These are phyloP conservation scores for Globisporangium lucens DNA, from an alignment of 352 stramenopile genomes.

Conservation along the genomic window DNA sequence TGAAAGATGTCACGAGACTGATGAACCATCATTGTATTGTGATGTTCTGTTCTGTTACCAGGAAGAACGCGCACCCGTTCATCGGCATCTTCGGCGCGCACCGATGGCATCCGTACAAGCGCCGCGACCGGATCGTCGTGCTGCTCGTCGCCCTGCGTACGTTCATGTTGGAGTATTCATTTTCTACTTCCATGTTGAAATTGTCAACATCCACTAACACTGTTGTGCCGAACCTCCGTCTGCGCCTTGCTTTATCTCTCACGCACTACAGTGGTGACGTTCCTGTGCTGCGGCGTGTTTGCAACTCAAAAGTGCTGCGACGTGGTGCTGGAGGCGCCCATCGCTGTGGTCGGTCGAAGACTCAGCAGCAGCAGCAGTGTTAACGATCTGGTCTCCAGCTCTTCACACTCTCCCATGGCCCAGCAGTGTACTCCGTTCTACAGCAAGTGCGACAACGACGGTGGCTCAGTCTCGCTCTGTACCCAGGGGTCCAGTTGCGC, in stretches of 20 bases:
- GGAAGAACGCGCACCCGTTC: conserved; percentile 56
- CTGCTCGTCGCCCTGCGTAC: conserved; percentile 42
- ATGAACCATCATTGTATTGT: neutral
- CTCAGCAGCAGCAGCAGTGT: neutral
- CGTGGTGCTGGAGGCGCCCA: conserved; percentile 11
- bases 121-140: conserved; percentile 44
- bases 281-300: conserved; percentile 42
- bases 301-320: conserved; percentile 43
- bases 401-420: neutral
- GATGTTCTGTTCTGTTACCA: conserved; percentile 10
- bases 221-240: neutral
- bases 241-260: neutral
- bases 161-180: conserved; percentile 12
- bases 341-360: conserved; percentile 18
- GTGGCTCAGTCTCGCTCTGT: conserved; percentile 20
- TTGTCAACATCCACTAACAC: conserved; percentile 2
- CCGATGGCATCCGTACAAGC: conserved; percentile 53
- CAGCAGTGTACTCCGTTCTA: conserved; percentile 26
- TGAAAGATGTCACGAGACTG: neutral
- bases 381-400: neutral
- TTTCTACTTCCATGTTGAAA: neutral
- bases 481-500: conserved; percentile 33
- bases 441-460: conserved; percentile 19
- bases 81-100: conserved; percentile 40
- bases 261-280: conserved; percentile 28